Evolutionary conservation across 208 protist species (phyloP).

Genomic region (Spironucleus salmonicida): DNA sequence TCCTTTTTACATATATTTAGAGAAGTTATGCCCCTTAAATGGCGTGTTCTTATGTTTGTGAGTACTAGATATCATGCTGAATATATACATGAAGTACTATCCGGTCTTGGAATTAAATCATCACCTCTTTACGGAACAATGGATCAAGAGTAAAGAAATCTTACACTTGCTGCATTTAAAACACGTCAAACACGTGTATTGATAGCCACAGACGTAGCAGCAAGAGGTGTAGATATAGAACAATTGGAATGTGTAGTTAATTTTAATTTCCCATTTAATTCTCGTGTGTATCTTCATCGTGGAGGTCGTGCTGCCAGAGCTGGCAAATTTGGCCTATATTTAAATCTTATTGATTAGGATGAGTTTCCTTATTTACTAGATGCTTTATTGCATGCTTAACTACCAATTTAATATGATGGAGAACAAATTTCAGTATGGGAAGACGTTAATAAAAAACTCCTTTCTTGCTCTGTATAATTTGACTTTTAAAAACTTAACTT

Average conservation of each 20-base stretch:
- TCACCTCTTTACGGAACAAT: slow-evolving; percentile 14
- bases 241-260: slow-evolving; percentile 36
- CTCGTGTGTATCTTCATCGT: slow-evolving; percentile 9
- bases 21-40: neutral
- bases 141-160: neutral
- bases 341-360: neutral
- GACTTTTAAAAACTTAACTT: too few species aligned
- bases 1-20: neutral
- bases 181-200: neutral
- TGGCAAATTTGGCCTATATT: neutral
- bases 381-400: neutral
- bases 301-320: neutral
- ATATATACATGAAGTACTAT: neutral
- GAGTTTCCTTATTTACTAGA: slow-evolving; percentile 20
- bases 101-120: neutral
- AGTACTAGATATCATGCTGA: slow-evolving; percentile 13
- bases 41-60: neutral
- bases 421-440: too few species aligned
- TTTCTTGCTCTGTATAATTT: too few species aligned
- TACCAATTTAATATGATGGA: too few species aligned
- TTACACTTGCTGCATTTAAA: neutral
- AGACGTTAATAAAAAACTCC: too few species aligned
- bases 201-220: slow-evolving; percentile 38
- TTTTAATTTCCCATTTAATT: slow-evolving; percentile 26
- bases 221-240: slow-evolving; percentile 38